Percentiles rank a stretch among this genome's conserved stretches.
These are phyloP conservation scores for Cymbopogon citratus DNA, from an alignment of 176 grass and related monocot species.

Conservation along the genomic window DNA sequence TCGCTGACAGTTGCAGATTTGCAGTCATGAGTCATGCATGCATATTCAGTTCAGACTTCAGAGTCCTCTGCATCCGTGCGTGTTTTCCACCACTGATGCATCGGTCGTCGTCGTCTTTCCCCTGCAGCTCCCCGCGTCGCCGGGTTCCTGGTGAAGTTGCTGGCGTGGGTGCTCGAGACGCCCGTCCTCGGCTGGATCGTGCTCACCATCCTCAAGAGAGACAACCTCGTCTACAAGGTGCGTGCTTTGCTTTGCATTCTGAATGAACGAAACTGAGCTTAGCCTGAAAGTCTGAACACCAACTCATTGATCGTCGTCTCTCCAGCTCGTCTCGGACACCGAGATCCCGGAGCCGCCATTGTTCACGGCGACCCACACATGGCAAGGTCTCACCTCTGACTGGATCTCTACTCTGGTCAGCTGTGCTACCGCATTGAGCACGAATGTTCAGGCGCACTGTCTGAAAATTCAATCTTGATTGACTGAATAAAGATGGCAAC, in stretches of 20 bases:
- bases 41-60: not conserved
- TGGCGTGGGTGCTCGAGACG: slow-evolving; percentile 74
- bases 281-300: not conserved
- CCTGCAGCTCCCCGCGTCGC: slow-evolving; percentile 52
- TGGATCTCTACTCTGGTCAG: too few relatives aligned
- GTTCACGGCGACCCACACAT: slow-evolving; percentile 53
- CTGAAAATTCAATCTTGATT: too few relatives aligned
- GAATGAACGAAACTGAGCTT: not conserved
- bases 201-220: slow-evolving; percentile 54
- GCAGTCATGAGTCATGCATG: not conserved
- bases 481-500: too few relatives aligned
- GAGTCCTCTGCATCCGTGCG: not conserved
- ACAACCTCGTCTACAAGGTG: slow-evolving; percentile 86
- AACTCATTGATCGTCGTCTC: not conserved
- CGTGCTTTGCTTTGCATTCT: not conserved
- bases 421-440: too few relatives aligned
- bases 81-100: not conserved
- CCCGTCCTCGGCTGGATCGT: slow-evolving; percentile 53
- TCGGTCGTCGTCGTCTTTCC: not conserved
- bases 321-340: slow-evolving; percentile 70
- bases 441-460: too few relatives aligned
- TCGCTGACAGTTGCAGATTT: not conserved
- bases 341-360: slow-evolving; percentile 72
- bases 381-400: too few relatives aligned
- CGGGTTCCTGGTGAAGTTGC: slow-evolving; percentile 66